Evolutionary conservation across 2,329 filamentous ascomycete genomes (phyloP), one percentile per base, ranked within the genome.

Genomic region (Magnaporthales sp.): DNA sequence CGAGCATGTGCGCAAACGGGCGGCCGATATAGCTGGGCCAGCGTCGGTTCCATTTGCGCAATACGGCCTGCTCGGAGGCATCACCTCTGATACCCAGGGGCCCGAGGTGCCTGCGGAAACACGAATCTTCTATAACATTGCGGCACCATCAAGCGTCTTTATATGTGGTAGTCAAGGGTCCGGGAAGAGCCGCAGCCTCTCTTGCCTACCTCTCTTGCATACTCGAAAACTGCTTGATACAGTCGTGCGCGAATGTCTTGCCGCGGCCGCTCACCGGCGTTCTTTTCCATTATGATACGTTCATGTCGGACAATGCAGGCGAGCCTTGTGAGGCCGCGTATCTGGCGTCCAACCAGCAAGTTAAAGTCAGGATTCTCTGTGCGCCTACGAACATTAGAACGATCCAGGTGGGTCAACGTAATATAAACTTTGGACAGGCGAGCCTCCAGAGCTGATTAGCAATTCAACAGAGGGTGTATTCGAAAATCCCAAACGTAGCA

Each of bases 101-200:
- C 10, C 31, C 10, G 31, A 38, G 2, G 62, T 22, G 19, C 7
- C 38, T 1, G 27, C 67, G 1, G 75, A 78, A n/a, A 72, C 74
- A 1, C 72, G 80, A 0, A 65, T 83, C 0, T 81, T 80, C 58
- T 79, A 80, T 72, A 84, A 84, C 64, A 75, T 83, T 2, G 70
- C 80, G 0, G 74, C 77, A 0, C 87, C 87, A 0, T 86, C 83
- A 0, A 88, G 86, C 15, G 78, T 80, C 4, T 89, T 89, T 74
- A 85, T 89, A 32, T 89, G 87, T 66, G 86, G 87, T 1, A 85
- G 84, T 24, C 86, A 89, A 68, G 86, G 87, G 1, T 86, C 84
- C 0, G 87, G 87, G 0, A 89, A 89, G 72, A 87, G 84, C 62
- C 86, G 89, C 68, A 87, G 84, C 0, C 76, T 88, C 0, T 83